phyloP scores from a whole-genome alignment of 2,329 filamentous ascomycete genomes.

The Gnomoniopsis sp. region DNA sequence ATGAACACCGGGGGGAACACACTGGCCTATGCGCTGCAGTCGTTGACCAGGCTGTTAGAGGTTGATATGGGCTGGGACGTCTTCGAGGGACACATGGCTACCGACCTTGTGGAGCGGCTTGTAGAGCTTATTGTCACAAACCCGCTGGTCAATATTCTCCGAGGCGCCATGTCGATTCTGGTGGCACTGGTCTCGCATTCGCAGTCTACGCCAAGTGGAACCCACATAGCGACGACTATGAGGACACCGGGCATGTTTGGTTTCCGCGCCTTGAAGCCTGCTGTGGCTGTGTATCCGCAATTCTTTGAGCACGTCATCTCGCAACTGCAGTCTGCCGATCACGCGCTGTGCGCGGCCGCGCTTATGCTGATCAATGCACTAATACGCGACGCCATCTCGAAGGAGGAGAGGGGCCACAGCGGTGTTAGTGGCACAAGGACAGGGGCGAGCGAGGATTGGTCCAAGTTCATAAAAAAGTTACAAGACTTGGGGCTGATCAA shows the following conservation, averaged over 20 bases:
- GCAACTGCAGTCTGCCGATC: slow-evolving; percentile 88
- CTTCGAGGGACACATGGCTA: slow-evolving; percentile 60
- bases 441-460: slow-evolving; percentile 70
- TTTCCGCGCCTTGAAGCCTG: slow-evolving; percentile 87
- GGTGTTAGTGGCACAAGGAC: slow-evolving; percentile 29
- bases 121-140: slow-evolving; percentile 93
- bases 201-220: slow-evolving; percentile 48
- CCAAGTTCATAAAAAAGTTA: slow-evolving; percentile 87
- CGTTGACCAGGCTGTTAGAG: slow-evolving; percentile 81
- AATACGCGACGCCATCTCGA: slow-evolving; percentile 85
- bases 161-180: slow-evolving; percentile 94
- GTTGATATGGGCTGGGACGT: slow-evolving; percentile 98
- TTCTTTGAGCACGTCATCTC: slow-evolving; percentile 94
- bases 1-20: slow-evolving; percentile 89
- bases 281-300: slow-evolving; percentile 84
- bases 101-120: slow-evolving; percentile 70
- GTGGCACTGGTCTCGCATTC: slow-evolving; percentile 90
- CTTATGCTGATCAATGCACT: slow-evolving; percentile 93
- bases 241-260: slow-evolving; percentile 66
- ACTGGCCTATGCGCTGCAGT: slow-evolving; percentile 89
- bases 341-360: slow-evolving; percentile 91
- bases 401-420: slow-evolving; percentile 52
- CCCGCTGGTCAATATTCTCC: slow-evolving; percentile 93
- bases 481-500: slow-evolving; percentile 93
- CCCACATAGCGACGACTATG: slow-evolving; percentile 21